These are phyloP conservation scores for Gnetum montanum DNA, from an alignment of 75 land plant species.

Conservation along the genomic window DNA sequence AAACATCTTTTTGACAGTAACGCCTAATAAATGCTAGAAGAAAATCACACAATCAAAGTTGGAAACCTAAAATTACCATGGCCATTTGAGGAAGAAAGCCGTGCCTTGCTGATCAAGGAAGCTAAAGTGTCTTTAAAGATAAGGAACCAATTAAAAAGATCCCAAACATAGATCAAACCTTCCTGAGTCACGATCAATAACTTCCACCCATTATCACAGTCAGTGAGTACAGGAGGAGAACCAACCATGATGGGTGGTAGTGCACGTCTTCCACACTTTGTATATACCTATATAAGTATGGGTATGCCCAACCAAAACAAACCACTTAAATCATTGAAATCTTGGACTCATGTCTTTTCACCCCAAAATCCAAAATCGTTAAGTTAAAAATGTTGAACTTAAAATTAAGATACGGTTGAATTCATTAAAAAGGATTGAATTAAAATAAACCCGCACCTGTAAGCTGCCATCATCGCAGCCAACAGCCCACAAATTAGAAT, in stretches of 20 bases:
- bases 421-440: too few relatives aligned
- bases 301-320: background rate
- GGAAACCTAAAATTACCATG: background rate
- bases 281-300: slow-evolving; percentile 59
- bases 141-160: slow-evolving; percentile 55
- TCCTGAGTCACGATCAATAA: slow-evolving; percentile 70
- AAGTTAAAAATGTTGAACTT: too few relatives aligned
- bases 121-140: slow-evolving; percentile 68
- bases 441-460: too few relatives aligned
- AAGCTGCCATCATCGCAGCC: slow-evolving; percentile 73
- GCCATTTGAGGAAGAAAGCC: background rate
- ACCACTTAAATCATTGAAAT: too few relatives aligned
- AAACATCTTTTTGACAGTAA: background rate
- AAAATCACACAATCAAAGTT: background rate
- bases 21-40: background rate
- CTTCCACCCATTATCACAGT: slow-evolving; percentile 82
- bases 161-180: slow-evolving; percentile 82
- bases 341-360: too few relatives aligned
- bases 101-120: slow-evolving; percentile 33
- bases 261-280: slow-evolving; percentile 89
- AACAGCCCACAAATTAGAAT: slow-evolving; percentile 73
- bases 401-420: too few relatives aligned
- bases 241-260: slow-evolving; percentile 92
- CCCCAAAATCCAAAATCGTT: background rate
- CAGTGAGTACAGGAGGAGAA: slow-evolving; percentile 82